Conservation (phyloP, 2,329 filamentous ascomycete species). For the Mycosphaerella sp. region DNA sequence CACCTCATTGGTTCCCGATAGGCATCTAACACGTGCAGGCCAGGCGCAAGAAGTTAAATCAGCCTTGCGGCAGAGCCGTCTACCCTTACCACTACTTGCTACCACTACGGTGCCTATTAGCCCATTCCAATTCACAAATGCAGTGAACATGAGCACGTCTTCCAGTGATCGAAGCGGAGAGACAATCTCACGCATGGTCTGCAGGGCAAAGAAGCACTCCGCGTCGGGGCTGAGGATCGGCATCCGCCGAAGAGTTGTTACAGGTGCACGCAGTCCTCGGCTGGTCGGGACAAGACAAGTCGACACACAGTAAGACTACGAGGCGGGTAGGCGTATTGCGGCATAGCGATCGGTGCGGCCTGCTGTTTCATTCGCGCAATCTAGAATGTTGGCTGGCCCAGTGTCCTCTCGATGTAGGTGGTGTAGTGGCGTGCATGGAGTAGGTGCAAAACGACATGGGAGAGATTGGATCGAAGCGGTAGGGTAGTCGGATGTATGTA, state of each 20-base stretch:
- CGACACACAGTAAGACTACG: background rate
- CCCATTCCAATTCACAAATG: background rate
- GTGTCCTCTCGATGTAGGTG: background rate
- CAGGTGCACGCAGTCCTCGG: background rate
- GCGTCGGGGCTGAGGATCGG: background rate
- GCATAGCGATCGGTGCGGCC: background rate
- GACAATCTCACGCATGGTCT: background rate
- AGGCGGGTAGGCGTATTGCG: background rate
- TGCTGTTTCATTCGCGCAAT: background rate
- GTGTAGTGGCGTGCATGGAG: background rate
- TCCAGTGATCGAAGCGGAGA: background rate
- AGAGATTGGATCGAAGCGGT: too few species aligned
- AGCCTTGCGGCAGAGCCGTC: background rate
- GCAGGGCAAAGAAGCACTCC: background rate
- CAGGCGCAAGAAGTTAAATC: background rate
- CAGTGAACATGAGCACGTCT: background rate
- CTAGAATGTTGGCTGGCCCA: background rate
- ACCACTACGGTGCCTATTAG: background rate
- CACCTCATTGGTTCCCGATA: background rate
- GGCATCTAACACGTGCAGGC: background rate
- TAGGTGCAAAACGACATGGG: background rate
- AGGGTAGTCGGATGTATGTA: background rate
- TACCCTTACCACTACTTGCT: background rate
- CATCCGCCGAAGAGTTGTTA: background rate
- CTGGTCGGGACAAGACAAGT: constrained; percentile 5